phyloP scores from a whole-genome alignment of 1,284 basidiomycete genomes.

The Ustilago tritici region DNA sequence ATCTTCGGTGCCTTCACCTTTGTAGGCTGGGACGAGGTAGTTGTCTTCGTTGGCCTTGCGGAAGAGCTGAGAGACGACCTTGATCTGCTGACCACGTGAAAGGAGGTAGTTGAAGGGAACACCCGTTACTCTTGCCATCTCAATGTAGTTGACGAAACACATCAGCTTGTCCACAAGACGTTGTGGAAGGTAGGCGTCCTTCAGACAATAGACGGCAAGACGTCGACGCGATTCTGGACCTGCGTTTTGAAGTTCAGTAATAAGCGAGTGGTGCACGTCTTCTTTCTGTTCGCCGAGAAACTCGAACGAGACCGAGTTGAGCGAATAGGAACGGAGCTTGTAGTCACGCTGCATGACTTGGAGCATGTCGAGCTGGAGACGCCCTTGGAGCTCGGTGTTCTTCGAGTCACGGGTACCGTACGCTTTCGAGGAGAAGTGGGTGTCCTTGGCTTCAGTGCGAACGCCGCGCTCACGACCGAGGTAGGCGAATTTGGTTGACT shows the following conservation, averaged over 20 bases:
- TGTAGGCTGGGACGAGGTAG: conserved; percentile 68
- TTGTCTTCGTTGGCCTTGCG: conserved; percentile 68
- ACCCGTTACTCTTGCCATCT: conserved; percentile 69
- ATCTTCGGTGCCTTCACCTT: conserved; percentile 67
- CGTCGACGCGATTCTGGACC: conserved; percentile 68
- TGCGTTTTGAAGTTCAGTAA: conserved; percentile 68
- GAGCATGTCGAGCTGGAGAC: conserved; percentile 69
- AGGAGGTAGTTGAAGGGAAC: conserved; percentile 70
- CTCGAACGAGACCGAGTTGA: conserved; percentile 69
- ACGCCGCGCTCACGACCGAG: conserved; percentile 65
- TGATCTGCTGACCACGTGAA: conserved; percentile 69
- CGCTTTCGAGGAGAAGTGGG: conserved; percentile 69
- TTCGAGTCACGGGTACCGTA: conserved; percentile 69
- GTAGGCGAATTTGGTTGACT: conserved; percentile 65
- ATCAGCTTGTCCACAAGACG: conserved; percentile 69
- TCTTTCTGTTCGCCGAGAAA: conserved; percentile 69
- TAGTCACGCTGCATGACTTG: conserved; percentile 70
- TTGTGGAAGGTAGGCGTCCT: conserved; percentile 69
- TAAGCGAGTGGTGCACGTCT: conserved; percentile 68
- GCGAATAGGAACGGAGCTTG: conserved; percentile 68
- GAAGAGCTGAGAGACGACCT: conserved; percentile 69
- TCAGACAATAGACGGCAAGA: conserved; percentile 68
- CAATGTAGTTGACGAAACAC: conserved; percentile 70
- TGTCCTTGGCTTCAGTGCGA: conserved; percentile 68
- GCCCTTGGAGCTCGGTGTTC: conserved; percentile 67